These are phyloP conservation scores for Coleophoma eucalyptorum DNA, from an alignment of 2,329 filamentous ascomycete species.

Conservation along the genomic window DNA sequence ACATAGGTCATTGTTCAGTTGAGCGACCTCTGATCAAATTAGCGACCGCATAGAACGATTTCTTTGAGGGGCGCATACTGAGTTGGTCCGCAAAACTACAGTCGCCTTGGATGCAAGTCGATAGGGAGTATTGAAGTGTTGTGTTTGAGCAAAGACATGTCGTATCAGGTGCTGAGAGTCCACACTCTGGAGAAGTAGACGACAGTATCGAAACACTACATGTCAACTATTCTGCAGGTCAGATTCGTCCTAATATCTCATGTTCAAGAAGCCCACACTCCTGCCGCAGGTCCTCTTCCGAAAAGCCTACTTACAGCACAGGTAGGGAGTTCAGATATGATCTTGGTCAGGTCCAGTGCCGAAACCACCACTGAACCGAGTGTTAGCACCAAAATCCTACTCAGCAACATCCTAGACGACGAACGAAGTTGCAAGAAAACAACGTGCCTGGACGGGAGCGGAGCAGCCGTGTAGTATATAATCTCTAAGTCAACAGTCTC, in stretches of 20 bases:
- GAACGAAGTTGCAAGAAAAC: not conserved
- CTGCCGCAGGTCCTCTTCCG: too few species aligned
- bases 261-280: too few species aligned
- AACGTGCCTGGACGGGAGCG: too few species aligned
- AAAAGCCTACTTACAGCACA: not conserved
- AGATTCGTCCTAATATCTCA: too few species aligned
- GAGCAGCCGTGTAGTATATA: too few species aligned
- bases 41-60: not conserved
- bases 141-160: conserved; percentile 1
- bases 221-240: not conserved
- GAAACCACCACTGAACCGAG: not conserved
- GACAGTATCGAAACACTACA: not conserved
- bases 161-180: not conserved
- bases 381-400: not conserved
- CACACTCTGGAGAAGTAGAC: not conserved
- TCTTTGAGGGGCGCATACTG: not conserved
- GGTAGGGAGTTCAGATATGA: not conserved
- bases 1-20: not conserved
- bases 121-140: not conserved
- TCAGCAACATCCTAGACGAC: not conserved
- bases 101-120: not conserved
- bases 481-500: too few species aligned
- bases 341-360: not conserved
- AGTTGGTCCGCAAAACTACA: not conserved
- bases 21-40: not conserved